Evolutionary conservation across 148 eudicot species (phyloP), one percentile per base, ranked within the genome.

Genomic region (Rhododendron molle): DNA sequence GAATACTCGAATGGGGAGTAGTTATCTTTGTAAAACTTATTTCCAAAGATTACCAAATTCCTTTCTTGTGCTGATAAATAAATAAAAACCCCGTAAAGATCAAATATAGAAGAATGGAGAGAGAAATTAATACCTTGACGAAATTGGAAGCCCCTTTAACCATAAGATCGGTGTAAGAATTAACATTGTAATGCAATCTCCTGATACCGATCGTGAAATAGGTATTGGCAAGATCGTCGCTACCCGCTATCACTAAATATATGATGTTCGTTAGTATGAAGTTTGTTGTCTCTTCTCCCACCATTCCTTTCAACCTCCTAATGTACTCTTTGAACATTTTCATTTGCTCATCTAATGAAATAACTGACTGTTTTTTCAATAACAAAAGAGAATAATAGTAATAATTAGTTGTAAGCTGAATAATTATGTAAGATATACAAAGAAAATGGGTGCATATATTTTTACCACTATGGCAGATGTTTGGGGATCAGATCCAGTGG

Each of bases 401-500:
- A 15, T 60, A 54, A 54, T 15, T 15, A 23, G 11, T 23, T 8
- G 0, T 23, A 67, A 62, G 23, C 4, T 7, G 47, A 18, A 76
- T 14, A 67, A 67, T 67, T 7, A 26, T 26, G 26, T 26, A 8
- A 26, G 36, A 71, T 11, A 10, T 12, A 26, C 1, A 2, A 28
- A 30, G 16, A 30, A 71, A 4, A 13, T 32, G 21, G 23, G 43
- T 15, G 8, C 15, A 18, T 14, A 15, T 34, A 18, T 30, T 15
- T 20, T 36, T 90, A 93, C 95, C 82, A 71, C 82, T 23, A 90
- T 0, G 26, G 26, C 30, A 21, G 94, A 52, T 26, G 95, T 93
- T 46, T 87, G 74, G 8, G 94, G 94, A 86, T 94, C 96, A 58
- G 77, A 94, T 62, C 94, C 98, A 47, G 88, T 77, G 49, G 85